A percentile compares a stretch with the other conserved stretches of the same genome.
Conservation (phyloP, 129 eudicot species). For the Chrysanthemum seticuspe region DNA sequence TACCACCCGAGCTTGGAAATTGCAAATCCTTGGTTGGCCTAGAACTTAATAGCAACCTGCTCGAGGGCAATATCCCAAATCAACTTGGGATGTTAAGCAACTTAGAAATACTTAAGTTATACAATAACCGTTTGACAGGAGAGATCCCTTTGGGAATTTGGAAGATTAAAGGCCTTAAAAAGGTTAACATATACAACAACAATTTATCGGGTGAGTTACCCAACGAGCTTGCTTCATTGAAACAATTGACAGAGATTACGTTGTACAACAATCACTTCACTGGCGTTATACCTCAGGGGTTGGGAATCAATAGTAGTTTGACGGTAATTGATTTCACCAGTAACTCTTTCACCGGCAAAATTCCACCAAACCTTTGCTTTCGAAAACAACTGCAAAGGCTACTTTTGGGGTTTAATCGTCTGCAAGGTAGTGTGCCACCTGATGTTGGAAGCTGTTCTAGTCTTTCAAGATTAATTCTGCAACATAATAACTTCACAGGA, state of each 20-base stretch:
- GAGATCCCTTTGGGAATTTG: conserved; percentile 65
- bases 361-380: conserved; percentile 76
- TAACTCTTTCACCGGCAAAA: conserved; percentile 66
- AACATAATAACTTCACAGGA: conserved; percentile 64
- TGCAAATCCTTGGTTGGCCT: conserved; percentile 59
- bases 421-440: conserved; percentile 63
- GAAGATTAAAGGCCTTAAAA: conserved; percentile 57
- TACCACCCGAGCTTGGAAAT: conserved; percentile 73
- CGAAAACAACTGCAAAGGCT: conserved; percentile 53
- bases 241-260: conserved; percentile 47
- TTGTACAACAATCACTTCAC: conserved; percentile 61
- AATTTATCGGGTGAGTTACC: conserved; percentile 71
- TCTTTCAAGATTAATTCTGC: conserved; percentile 57
- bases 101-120: conserved; percentile 47
- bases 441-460: conserved; percentile 70
- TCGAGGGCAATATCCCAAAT: conserved; percentile 64
- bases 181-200: conserved; percentile 54
- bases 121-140: conserved; percentile 61
- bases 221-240: conserved; percentile 49
- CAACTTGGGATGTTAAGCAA: conserved; percentile 55
- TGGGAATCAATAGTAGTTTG: conserved; percentile 75
- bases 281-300: conserved; percentile 69
- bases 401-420: conserved; percentile 53
- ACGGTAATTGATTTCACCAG: conserved; percentile 57
- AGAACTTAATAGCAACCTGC: conserved; percentile 46